These are phyloP conservation scores for Pelagomonas calceolata DNA, from an alignment of 108 stramenopile genomes.

Conservation along the genomic window DNA sequence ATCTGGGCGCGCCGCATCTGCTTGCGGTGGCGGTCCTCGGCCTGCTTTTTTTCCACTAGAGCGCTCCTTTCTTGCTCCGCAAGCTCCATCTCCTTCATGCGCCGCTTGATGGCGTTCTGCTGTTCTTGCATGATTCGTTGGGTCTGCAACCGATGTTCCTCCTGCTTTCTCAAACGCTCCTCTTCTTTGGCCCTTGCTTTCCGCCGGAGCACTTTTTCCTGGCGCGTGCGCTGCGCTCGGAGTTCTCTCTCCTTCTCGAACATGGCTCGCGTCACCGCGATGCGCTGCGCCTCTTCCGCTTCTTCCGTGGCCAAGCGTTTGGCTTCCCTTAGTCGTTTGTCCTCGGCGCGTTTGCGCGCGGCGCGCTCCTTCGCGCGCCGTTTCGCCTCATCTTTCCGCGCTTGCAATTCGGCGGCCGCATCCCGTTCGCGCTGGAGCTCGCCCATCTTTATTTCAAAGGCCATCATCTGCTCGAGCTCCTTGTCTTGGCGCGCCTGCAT, in stretches of 20 bases:
- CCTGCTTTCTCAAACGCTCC: constrained; percentile 37
- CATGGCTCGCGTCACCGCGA: constrained; percentile 11
- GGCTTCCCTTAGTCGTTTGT: constrained; percentile 25
- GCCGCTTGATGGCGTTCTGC: constrained; percentile 15
- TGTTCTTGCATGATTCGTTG: constrained; percentile 27
- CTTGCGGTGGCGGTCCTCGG: background rate
- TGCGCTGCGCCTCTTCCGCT: constrained; percentile 25
- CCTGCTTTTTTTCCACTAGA: background rate
- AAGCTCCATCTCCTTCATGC: constrained; percentile 14
- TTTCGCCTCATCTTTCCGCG: constrained; percentile 14
- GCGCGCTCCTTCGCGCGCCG: constrained; percentile 29
- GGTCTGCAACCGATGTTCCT: constrained; percentile 27
- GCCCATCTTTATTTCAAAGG: constrained; percentile 36
- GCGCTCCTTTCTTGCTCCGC: background rate
- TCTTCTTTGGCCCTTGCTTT: constrained; percentile 28
- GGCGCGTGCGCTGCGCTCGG: constrained; percentile 14
- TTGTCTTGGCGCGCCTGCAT: constrained; percentile 44
- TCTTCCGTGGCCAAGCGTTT: constrained; percentile 29
- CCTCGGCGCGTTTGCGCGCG: constrained; percentile 24
- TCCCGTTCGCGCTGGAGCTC: constrained; percentile 22
- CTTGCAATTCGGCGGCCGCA: constrained; percentile 8
- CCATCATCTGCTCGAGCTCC: constrained; percentile 53
- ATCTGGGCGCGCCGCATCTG: background rate
- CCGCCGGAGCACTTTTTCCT: constrained; percentile 14
- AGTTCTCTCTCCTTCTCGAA: constrained; percentile 25